Percentiles rank a stretch among this genome's conserved stretches.
These are phyloP conservation scores for Candida smagusa DNA, from an alignment of 1,139 yeast genomes.

Conservation along the genomic window DNA sequence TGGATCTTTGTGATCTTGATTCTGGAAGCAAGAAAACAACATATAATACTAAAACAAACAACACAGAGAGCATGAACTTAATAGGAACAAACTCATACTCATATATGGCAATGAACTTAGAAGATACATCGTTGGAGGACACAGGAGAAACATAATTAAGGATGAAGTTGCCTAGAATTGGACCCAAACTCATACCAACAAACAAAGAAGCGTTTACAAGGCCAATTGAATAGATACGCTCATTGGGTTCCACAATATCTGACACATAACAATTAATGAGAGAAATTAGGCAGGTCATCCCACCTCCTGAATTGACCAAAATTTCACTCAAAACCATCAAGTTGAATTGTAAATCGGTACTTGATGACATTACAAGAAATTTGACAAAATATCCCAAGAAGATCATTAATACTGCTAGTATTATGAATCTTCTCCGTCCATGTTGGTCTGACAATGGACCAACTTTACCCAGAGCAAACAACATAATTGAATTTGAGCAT, in stretches of 20 bases:
- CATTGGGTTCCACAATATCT: slow-evolving; percentile 57
- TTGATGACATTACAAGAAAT: slow-evolving; percentile 28
- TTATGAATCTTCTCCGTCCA: slow-evolving; percentile 54
- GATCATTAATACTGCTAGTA: slow-evolving; percentile 23
- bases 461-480: slow-evolving; percentile 43
- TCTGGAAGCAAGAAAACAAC: slow-evolving; percentile 51
- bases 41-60: slow-evolving; percentile 24
- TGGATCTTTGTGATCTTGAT: slow-evolving; percentile 35
- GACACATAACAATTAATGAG: slow-evolving; percentile 58
- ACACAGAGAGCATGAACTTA: slow-evolving; percentile 22
- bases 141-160: slow-evolving; percentile 3
- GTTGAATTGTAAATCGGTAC: slow-evolving; percentile 29
- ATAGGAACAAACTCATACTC: slow-evolving; percentile 26
- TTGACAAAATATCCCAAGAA: slow-evolving; percentile 24
- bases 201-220: slow-evolving; percentile 54
- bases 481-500: slow-evolving; percentile 26
- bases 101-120: slow-evolving; percentile 5
- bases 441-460: slow-evolving; percentile 63
- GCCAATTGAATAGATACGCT: slow-evolving; percentile 57
- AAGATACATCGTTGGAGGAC: not conserved
- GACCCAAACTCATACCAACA: slow-evolving; percentile 64
- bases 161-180: slow-evolving; percentile 49
- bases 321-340: slow-evolving; percentile 34
- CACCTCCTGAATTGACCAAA: slow-evolving; percentile 54
- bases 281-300: slow-evolving; percentile 47